A percentile compares a stretch with the other conserved stretches of the same genome.
Conservation (phyloP, 164 flowering plant genomes). For the Malania oleifera region DNA sequence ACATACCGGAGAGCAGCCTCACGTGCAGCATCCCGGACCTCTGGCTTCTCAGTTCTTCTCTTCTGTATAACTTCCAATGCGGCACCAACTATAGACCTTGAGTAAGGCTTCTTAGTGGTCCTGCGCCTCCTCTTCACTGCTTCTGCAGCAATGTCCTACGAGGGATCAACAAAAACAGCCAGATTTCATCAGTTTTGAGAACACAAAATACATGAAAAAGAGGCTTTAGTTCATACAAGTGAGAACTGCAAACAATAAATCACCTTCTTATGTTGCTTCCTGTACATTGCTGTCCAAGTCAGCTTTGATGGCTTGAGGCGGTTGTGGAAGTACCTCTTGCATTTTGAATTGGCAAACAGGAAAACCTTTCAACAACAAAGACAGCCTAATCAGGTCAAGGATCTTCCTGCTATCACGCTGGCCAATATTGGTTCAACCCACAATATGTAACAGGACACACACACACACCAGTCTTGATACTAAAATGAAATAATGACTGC, state of each 20-base stretch:
- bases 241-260: not conserved
- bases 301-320: slow-evolving; percentile 27
- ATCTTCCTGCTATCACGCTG: too few species aligned
- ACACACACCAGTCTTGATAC: too few species aligned
- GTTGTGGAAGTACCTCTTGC: slow-evolving; percentile 29
- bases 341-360: slow-evolving; percentile 26
- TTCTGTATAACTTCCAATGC: slow-evolving; percentile 50
- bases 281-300: slow-evolving; percentile 54
- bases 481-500: too few species aligned
- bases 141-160: slow-evolving; percentile 40
- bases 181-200: too few species aligned
- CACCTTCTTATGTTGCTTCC: slow-evolving; percentile 65
- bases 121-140: slow-evolving; percentile 48
- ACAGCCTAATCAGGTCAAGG: too few species aligned
- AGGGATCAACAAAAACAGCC: too few species aligned
- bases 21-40: slow-evolving; percentile 48
- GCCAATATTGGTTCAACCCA: too few species aligned
- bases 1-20: slow-evolving; percentile 47
- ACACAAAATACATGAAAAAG: too few species aligned
- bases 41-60: slow-evolving; percentile 43
- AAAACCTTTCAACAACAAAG: slow-evolving; percentile 16
- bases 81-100: slow-evolving; percentile 50
- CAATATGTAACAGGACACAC: too few species aligned
- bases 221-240: not conserved
- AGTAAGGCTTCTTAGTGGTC: slow-evolving; percentile 42